Evolutionary conservation across 1,139 yeast species (phyloP), one percentile per base, ranked within the genome.

Genomic region (Taphrina populina): DNA sequence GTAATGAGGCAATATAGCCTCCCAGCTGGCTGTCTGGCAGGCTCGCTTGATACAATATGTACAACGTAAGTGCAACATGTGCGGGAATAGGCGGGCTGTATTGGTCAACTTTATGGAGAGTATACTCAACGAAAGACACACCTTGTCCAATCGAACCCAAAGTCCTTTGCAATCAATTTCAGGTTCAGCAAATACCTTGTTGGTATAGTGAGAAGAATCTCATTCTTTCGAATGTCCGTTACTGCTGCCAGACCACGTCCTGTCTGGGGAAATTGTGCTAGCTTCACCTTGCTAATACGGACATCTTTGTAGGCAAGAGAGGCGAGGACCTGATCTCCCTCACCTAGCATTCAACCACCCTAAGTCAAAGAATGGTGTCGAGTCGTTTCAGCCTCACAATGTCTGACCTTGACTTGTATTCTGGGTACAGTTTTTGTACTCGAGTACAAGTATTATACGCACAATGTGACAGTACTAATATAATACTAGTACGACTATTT

Each of bases 71-170:
- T 2, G 54, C 54, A 11, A 41, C 54, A 32, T 49, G 54, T 13
- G 54, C 54, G 8, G 54, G 54, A n/a, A 40, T 17, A n/a, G 32
- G 46, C 2, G 54, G 39, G 13, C 54, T 49, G 21, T 7, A n/a
- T 17, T 27, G 27, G 43, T 37, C 24, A 37, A 21, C 39, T n/a
- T n/a, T n/a, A n/a, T n/a, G n/a, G n/a, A n/a, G n/a, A n/a, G n/a
- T n/a, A n/a, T n/a, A n/a, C n/a, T n/a, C n/a, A 11, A 11, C 7
- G 15, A 13, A 2, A 13, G 36, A 27, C 46, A 23, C 23, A 49
- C 54, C 33, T 32, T n/a, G 29, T 24, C 54, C 54, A 49, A 21
- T 49, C 54, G 15, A 24, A 21, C 17, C 40, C 54, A 20, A 32
- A 20, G 21, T 32, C 32, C 11, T 37, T 39, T 11, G 39, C 46